Percentiles rank a stretch among this genome's conserved stretches.
phyloP scores from a whole-genome alignment of 805 yeast genomes.

The Barnettozyma californica region DNA sequence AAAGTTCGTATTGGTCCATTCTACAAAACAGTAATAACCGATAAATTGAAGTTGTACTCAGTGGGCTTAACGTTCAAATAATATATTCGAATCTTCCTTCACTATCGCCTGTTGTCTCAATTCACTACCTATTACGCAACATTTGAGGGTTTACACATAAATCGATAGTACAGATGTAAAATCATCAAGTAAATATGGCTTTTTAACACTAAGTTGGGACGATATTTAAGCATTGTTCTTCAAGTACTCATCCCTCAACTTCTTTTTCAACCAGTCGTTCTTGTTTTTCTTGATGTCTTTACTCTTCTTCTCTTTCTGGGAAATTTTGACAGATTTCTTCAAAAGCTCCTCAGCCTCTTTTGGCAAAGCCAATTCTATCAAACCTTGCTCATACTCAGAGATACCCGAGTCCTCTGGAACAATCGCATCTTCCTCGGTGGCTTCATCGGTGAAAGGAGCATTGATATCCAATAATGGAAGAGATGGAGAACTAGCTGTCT shows the following conservation, averaged over 20 bases:
- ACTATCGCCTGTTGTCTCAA: too few relatives aligned
- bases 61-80: too few relatives aligned
- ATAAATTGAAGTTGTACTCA: too few relatives aligned
- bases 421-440: conserved; percentile 42
- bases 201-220: neutral
- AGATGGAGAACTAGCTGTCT: conserved; percentile 70
- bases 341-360: conserved; percentile 58
- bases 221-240: neutral
- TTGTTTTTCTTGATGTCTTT: neutral
- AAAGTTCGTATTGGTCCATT: too few relatives aligned
- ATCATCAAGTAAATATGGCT: neutral
- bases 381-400: conserved; percentile 65
- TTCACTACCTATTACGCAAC: too few relatives aligned
- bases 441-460: conserved; percentile 33
- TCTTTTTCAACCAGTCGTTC: conserved; percentile 5
- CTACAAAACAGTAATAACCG: too few relatives aligned
- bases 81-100: too few relatives aligned
- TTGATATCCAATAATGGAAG: conserved; percentile 77
- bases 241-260: neutral
- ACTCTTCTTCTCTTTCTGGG: conserved; percentile 16
- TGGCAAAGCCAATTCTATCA: conserved; percentile 80
- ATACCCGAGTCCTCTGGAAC: conserved; percentile 38
- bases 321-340: conserved; percentile 33
- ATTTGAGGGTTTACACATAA: too few relatives aligned
- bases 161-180: neutral